Base-by-base conservation (phyloP, 2,329 filamentous ascomycete genomes). In the Escovopsis weberi region DNA sequence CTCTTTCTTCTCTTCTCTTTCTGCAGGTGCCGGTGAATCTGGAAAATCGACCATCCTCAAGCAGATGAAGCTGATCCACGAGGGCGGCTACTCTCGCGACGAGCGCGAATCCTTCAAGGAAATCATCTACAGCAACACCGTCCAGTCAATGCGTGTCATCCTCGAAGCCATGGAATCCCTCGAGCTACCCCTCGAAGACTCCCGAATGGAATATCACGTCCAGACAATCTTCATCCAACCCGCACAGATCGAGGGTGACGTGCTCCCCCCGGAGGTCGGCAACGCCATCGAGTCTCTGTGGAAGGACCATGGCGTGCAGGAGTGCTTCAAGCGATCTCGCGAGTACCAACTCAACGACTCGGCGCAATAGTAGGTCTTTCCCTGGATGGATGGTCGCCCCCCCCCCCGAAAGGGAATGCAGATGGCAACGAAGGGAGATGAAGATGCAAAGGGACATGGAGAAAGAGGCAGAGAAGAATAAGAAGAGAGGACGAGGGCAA, bases 41-140 rank as follows among this genome's bases (percentile, higher is more conserved):
- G 65, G 91, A 56, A 98, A 96, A 66, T 95, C 89, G 6, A 96
- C 89, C 4, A 89, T 96, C 48, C 78, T 96, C 51, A 96, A 96
- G 71, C 89, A 96, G 71, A 96, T 98, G 91, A 98, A 96, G 75
- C 83, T 98, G 59, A 98, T 98, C 59, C 86, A 98, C 65, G 91
- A 98, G 72, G 91, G 91, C 50, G 89, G 91, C 54, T 98, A 96
- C 71, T 96, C 91, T 48, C 84, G 89, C 63, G 91, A 96, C 53
- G 77, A 81, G 61, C 71, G 75, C 48, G 75, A 80, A 59, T 79
- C 74, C 6, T 80, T 80, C 69, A 80, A 80, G 62, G 77, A 80
- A 55, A 80, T 80, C 56, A 80, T 81, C 57, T 80, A 79, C 65
- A 79, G 74, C 65, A 81, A 81, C 62, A 80, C 75, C 1, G 75